Conservation (phyloP, 768 basidiomycete genomes). For the Boletus huronensis region DNA sequence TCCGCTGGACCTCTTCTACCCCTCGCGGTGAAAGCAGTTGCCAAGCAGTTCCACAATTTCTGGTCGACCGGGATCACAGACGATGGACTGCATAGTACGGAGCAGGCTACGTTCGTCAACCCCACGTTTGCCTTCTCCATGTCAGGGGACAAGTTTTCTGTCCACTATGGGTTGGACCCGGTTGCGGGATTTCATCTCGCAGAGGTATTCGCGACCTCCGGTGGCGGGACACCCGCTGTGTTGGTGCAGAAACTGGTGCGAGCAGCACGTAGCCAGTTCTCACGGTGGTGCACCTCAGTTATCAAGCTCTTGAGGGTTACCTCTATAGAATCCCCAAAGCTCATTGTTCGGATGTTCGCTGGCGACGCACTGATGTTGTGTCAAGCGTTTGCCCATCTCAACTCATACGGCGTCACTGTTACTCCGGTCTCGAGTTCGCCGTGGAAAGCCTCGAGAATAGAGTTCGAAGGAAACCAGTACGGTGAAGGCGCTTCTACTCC, state of each 20-base stretch:
- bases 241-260: conserved; percentile 20
- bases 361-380: conserved; percentile 31
- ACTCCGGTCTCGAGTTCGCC: conserved; percentile 21
- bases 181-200: conserved; percentile 32
- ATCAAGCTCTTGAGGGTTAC: conserved; percentile 6
- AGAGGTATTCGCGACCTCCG: conserved; percentile 18
- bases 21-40: conserved; percentile 2
- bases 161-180: conserved; percentile 32
- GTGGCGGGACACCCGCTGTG: neutral
- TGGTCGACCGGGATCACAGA: conserved; percentile 28
- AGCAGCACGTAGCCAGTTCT: conserved; percentile 21
- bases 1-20: conserved; percentile 28
- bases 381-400: conserved; percentile 19
- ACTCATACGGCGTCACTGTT: neutral
- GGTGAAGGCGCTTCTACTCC: conserved; percentile 6
- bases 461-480: conserved; percentile 23
- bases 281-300: conserved; percentile 27
- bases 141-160: conserved; percentile 19
- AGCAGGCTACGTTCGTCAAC: conserved; percentile 20
- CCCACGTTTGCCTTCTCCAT: conserved; percentile 31
- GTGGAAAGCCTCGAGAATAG: conserved; percentile 25
- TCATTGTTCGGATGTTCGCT: conserved; percentile 29
- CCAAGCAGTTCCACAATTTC: conserved; percentile 23
- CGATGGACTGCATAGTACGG: conserved; percentile 17
- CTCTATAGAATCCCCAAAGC: neutral